A percentile compares a stretch with the other conserved stretches of the same genome.
Evolutionary conservation across 257 asterid species (phyloP).

Genomic region (Phtheirospermum japonicum): DNA sequence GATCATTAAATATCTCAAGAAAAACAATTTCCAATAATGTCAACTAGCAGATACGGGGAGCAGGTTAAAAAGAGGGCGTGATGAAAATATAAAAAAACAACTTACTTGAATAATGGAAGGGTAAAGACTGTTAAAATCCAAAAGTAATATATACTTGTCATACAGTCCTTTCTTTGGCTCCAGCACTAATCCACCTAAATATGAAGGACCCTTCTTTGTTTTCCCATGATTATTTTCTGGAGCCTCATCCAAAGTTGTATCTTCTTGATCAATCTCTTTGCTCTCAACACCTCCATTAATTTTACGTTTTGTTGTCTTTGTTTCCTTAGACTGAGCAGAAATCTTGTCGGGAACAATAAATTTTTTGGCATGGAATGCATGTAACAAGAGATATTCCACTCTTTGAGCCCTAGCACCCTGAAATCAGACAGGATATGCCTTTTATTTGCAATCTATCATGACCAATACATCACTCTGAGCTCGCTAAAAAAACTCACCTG

Average conservation of each 20-base stretch:
- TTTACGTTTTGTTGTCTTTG: constrained; percentile 62
- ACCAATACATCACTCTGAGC: constrained; percentile 24
- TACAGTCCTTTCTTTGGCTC: constrained; percentile 96
- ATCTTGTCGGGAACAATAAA: constrained; percentile 91
- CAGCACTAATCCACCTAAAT: constrained; percentile 92
- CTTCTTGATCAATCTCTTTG: constrained; percentile 55
- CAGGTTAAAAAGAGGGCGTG: constrained; percentile 21
- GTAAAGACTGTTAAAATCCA: constrained; percentile 99
- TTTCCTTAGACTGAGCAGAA: constrained; percentile 56
- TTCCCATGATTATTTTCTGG: constrained; percentile 48
- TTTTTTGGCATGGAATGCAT: constrained; percentile 89
- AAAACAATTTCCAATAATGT: constrained; percentile 18
- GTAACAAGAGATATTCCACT: constrained; percentile 91
- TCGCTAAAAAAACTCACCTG: constrained; percentile 51
- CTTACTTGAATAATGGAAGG: constrained; percentile 97
- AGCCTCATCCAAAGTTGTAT: constrained; percentile 46
- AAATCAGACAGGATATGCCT: constrained; percentile 28
- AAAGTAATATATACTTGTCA: constrained; percentile 85
- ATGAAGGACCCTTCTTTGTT: constrained; percentile 82
- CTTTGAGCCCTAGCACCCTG: constrained; percentile 99
- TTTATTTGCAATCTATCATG: constrained; percentile 20
- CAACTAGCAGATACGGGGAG: constrained; percentile 11
- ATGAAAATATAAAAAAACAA: constrained; percentile 22
- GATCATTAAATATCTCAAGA: constrained; percentile 12
- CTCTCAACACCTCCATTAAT: constrained; percentile 42